Conservation (phyloP, 352 stramenopile genomes). For the Globisporangium rhizosaccharum region DNA sequence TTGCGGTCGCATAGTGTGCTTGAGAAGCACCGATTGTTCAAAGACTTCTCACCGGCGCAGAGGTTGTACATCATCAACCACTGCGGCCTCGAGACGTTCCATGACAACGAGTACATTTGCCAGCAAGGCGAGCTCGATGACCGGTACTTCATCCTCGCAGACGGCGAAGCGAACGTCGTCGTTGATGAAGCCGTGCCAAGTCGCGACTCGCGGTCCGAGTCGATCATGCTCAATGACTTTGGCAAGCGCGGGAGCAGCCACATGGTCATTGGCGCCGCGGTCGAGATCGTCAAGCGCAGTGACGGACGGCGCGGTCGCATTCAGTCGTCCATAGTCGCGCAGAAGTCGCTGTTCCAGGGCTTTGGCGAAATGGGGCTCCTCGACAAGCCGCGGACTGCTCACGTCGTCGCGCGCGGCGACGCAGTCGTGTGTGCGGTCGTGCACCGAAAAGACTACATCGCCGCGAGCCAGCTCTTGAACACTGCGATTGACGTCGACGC, state of each 20-base stretch:
- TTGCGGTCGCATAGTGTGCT: slow-evolving; percentile 50
- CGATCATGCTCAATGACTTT: neutral
- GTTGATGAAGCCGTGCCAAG: slow-evolving; percentile 28
- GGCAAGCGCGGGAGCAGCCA: too few species aligned
- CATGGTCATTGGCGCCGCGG: neutral
- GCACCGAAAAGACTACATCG: slow-evolving; percentile 41
- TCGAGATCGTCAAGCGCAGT: neutral
- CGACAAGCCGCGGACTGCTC: slow-evolving; percentile 40
- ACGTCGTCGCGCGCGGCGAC: slow-evolving; percentile 34
- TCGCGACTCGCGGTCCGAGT: neutral
- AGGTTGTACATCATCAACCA: slow-evolving; percentile 43
- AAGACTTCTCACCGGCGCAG: slow-evolving; percentile 34
- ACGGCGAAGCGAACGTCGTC: slow-evolving; percentile 53
- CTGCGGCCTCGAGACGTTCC: slow-evolving; percentile 40
- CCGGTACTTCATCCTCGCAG: slow-evolving; percentile 61
- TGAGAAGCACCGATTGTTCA: slow-evolving; percentile 61
- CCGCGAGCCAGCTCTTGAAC: slow-evolving; percentile 28
- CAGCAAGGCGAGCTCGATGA: slow-evolving; percentile 52
- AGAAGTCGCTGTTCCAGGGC: slow-evolving; percentile 58
- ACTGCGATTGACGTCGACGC: slow-evolving; percentile 38
- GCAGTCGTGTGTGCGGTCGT: slow-evolving; percentile 39
- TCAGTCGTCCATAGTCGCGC: slow-evolving; percentile 30
- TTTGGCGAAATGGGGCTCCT: slow-evolving; percentile 82
- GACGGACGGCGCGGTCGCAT: slow-evolving; percentile 11
- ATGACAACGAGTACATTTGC: slow-evolving; percentile 40